Conservation (phyloP, 2,329 filamentous ascomycete genomes). For the Rosellinia necatrix region DNA sequence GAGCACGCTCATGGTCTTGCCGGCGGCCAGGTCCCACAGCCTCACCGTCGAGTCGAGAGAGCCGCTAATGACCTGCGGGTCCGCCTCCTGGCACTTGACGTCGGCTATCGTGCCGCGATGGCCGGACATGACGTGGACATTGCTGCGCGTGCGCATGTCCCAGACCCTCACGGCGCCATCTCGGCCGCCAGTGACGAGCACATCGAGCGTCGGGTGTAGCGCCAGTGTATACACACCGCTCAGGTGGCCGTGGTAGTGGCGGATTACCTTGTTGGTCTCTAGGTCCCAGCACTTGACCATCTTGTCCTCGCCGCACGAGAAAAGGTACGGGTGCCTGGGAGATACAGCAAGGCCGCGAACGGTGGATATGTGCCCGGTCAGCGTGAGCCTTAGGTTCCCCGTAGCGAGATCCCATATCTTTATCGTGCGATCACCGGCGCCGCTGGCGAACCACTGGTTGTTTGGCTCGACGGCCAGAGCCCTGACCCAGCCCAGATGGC, state of each 20-base stretch:
- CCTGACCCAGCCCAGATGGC: constrained; percentile 94
- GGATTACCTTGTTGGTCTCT: constrained; percentile 99
- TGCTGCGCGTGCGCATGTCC: constrained; percentile 97
- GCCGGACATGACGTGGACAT: constrained; percentile 89
- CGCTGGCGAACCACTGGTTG: constrained; percentile 97
- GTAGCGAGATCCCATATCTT: constrained; percentile 98
- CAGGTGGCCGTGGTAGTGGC: constrained; percentile 95
- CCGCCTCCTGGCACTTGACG: constrained; percentile 90
- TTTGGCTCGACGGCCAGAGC: constrained; percentile 89
- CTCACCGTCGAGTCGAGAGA: constrained; percentile 91
- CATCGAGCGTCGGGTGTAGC: constrained; percentile 92
- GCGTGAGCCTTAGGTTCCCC: constrained; percentile 79
- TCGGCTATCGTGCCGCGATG: constrained; percentile 91
- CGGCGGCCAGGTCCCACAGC: constrained; percentile 93
- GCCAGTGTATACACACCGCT: constrained; percentile 93
- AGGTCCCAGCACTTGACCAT: constrained; percentile 99
- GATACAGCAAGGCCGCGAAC: constrained; percentile 92
- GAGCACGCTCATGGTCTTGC: constrained; percentile 92
- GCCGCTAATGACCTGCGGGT: constrained; percentile 92
- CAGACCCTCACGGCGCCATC: constrained; percentile 95
- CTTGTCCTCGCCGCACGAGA: constrained; percentile 98
- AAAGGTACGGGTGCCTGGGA: constrained; percentile 91
- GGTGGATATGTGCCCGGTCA: constrained; percentile 90
- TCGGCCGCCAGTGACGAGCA: constrained; percentile 90
- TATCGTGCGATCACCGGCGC: constrained; percentile 93